Evolutionary conservation across 164 flowering plant species (phyloP), one percentile per base, ranked within the genome.

Genomic region (Umbellularia californica): DNA sequence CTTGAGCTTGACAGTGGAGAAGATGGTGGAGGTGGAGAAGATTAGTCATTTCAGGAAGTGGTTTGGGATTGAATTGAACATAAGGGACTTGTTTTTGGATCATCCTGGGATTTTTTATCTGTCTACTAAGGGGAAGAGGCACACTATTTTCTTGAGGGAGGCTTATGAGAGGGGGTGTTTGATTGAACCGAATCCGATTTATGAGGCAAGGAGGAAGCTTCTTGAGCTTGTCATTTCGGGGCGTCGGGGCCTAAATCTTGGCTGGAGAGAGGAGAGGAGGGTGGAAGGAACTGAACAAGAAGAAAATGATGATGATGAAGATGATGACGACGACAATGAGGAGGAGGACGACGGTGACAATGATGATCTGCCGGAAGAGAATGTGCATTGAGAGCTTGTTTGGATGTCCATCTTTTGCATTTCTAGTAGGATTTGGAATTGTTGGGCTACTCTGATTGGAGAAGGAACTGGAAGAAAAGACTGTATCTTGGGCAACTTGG

Each of bases 1-100:
- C 77, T 80, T 95, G 82, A 93, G 90, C 78, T 83, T 95, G 87
- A 93, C 97, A 0, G 97, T 78, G 76, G 85, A 80, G 81, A 83
- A 83, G 85, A 91, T 86, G 94, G 88, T 93, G 73, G 98, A 92
- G 82, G 98, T 95, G 74, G 98, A 93, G 88, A 93, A 92, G 88
- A 91, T 93, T 17, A 95, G 97, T 62, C 99, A 92, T 76, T 93
- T 95, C 70, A 88, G 94, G 80, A 88, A 90, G 70, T 91, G 90
- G 82, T 92, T 91, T 81, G 92, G 88, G 74, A 91, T 93, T 71
- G 95, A 92, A 65, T 82, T 91, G 77, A 93, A 93, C 74, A 81
- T 93, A 30, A 83, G 98, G 80, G 99, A 95, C 77, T 78, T 91
- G 82, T 92, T 94, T 74, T 80, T 94, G 83, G 97, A 92, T 78